Percentiles rank a stretch among this genome's conserved stretches.
These are phyloP conservation scores for Colletotrichum viniferum DNA, from an alignment of 2,329 filamentous ascomycete species.

Conservation along the genomic window DNA sequence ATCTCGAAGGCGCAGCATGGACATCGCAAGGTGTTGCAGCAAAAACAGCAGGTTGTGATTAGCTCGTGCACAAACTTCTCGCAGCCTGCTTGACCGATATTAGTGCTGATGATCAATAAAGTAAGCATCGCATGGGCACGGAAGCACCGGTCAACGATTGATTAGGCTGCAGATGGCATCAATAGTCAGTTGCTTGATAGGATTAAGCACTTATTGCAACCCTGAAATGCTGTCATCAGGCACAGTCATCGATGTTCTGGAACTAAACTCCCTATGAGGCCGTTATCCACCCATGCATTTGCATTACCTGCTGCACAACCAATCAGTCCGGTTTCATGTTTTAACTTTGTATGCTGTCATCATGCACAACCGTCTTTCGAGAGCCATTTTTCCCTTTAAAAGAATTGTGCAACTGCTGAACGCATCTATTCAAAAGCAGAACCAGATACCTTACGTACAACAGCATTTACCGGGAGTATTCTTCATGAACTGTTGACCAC, in stretches of 20 bases:
- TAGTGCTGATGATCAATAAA: neutral
- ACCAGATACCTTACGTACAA: fast-evolving
- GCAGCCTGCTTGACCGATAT: neutral
- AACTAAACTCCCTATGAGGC: neutral
- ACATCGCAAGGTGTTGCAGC: neutral
- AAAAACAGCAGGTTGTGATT: neutral
- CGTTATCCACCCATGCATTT: neutral
- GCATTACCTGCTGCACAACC: neutral
- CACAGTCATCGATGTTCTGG: neutral
- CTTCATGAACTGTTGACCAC: neutral
- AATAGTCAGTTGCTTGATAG: neutral
- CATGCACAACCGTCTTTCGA: neutral
- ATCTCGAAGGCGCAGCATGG: neutral
- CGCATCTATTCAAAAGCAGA: neutral
- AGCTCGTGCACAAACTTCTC: neutral
- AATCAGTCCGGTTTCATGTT: neutral
- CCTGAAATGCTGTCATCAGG: neutral
- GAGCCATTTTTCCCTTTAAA: neutral
- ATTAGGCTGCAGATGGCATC: neutral
- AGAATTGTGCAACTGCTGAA: neutral
- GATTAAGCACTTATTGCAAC: neutral
- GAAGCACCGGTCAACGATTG: neutral
- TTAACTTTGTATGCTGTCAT: neutral
- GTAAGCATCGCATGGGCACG: neutral
- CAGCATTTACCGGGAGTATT: neutral